These are phyloP conservation scores for Plenodomus biglobosus DNA, from an alignment of 2,329 filamentous ascomycete genomes.

Conservation along the genomic window DNA sequence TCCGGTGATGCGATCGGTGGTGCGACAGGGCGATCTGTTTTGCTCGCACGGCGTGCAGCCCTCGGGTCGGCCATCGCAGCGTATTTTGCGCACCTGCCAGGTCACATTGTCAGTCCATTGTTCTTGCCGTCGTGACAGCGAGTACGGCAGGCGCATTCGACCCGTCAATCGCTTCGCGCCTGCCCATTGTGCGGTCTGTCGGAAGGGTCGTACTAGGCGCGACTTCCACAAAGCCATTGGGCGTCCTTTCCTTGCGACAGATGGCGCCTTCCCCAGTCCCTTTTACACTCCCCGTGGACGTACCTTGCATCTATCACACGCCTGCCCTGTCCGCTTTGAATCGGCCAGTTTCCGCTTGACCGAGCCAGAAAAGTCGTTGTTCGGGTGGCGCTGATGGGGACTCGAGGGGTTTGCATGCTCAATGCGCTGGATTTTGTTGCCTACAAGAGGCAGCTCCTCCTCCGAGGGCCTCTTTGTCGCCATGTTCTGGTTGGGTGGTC, in stretches of 20 bases:
- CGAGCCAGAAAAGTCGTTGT: constrained; percentile 40
- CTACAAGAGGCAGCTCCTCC: constrained; percentile 16
- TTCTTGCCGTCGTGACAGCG: background rate
- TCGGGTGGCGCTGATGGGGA: constrained; percentile 22
- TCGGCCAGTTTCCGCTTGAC: constrained; percentile 56
- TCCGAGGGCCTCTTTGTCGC: constrained; percentile 30
- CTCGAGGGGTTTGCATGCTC: constrained; percentile 25
- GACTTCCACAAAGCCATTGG: too few species aligned
- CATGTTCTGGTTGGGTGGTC: constrained; percentile 25
- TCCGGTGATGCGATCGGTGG: constrained; percentile 84
- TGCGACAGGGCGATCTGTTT: constrained; percentile 75
- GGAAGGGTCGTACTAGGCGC: too few species aligned
- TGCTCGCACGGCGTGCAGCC: constrained; percentile 81
- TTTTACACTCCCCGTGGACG: background rate
- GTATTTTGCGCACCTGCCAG: constrained; percentile 75
- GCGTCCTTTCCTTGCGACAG: too few species aligned
- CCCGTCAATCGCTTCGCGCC: too few species aligned
- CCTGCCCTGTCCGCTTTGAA: constrained; percentile 72
- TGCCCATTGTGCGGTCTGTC: too few species aligned
- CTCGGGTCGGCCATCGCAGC: constrained; percentile 77
- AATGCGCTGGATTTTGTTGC: constrained; percentile 39
- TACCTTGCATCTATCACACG: constrained; percentile 85
- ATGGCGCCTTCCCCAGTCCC: too few species aligned
- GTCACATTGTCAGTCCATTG: constrained; percentile 5
- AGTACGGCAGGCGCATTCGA: too few species aligned